Evolutionary conservation across 176 grass and related monocot species (phyloP), one percentile per base, ranked within the genome.

Genomic region (Paspalum vaginatum): DNA sequence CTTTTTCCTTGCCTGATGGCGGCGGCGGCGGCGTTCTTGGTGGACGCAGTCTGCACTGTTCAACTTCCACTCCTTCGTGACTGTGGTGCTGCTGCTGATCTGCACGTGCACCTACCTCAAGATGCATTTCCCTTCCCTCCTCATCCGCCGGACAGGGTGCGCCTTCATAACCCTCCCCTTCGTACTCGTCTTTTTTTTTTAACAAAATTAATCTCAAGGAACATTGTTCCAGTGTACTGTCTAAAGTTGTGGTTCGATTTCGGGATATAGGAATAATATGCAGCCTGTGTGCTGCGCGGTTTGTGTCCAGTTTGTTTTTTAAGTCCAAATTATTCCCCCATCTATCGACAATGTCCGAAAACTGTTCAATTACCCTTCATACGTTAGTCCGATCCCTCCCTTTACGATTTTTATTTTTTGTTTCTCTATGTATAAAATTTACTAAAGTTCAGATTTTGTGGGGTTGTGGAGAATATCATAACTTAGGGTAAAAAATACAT

Each of bases 61-160:
- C 81, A 92, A 96, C 76, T 96, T 96, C 79, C 84, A 96, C 75
- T 96, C 93, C 10, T 97, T 97, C 75, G 82, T 93, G 40, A 97
- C 72, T 16, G 93, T 93, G 52, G 85, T 97, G 51, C 76, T 97
- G 60, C 80, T 97, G 45, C 83, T 92, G 79, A 90, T 93, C 90
- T 97, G 93, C 93, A 91, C 88, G 16, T 93, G 88, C 48, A 93
- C 87, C 61, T 97, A 88, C 88, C 78, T 97, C 71, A 97, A 97
- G 90, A 93, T 93, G 90, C 90, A 91, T 71, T 97, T 97, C 83
- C 90, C 93, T 42, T 85, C 88, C 64, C 74, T 93, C 43, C 90
- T 97, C 59, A 79, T 90, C 78, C 82, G 78, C 21, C 84, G 86
- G 47, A 97, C 87, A 9, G 93, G 93, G 93, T 97, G 82, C 38